Conservation (phyloP, 805 yeast genomes). For the Aciculoconidium aculeatum region DNA sequence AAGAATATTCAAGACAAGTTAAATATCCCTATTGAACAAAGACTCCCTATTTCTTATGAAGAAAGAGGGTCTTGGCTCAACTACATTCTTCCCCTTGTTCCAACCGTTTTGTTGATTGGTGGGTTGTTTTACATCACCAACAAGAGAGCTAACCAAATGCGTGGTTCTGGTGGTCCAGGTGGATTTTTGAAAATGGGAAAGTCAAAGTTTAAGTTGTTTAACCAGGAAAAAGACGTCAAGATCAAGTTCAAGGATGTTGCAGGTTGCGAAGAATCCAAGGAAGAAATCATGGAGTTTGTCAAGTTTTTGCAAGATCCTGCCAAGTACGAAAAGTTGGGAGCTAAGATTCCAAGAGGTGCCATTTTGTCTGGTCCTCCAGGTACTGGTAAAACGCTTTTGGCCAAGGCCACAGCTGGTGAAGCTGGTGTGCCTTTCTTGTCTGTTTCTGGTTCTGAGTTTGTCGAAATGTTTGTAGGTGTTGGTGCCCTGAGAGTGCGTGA, state of each 20-base stretch:
- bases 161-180: slow-evolving; percentile 44
- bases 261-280: slow-evolving; percentile 91
- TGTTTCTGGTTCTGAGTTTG: slow-evolving; percentile 91
- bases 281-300: slow-evolving; percentile 93
- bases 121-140: slow-evolving; percentile 65
- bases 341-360: slow-evolving; percentile 94
- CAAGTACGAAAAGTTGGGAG: slow-evolving; percentile 83
- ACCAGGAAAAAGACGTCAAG: slow-evolving; percentile 77
- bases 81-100: slow-evolving; percentile 64
- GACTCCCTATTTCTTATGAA: slow-evolving; percentile 72
- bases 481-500: slow-evolving; percentile 96
- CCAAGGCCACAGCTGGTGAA: slow-evolving; percentile 95
- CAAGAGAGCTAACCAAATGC: slow-evolving; percentile 43
- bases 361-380: slow-evolving; percentile 94
- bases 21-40: slow-evolving; percentile 59
- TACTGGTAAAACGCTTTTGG: slow-evolving; percentile 89
- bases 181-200: slow-evolving; percentile 76
- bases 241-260: slow-evolving; percentile 87
- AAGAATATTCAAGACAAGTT: slow-evolving; percentile 64
- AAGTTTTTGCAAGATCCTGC: slow-evolving; percentile 79
- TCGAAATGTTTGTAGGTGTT: slow-evolving; percentile 96
- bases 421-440: slow-evolving; percentile 91
- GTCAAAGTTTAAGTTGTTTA: slow-evolving; percentile 72
- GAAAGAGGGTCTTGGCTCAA: slow-evolving; percentile 63
- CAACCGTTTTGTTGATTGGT: slow-evolving; percentile 76